These are phyloP conservation scores for Polyplosphaeria fusca DNA, from an alignment of 495 filamentous ascomycete genomes.

Conservation along the genomic window DNA sequence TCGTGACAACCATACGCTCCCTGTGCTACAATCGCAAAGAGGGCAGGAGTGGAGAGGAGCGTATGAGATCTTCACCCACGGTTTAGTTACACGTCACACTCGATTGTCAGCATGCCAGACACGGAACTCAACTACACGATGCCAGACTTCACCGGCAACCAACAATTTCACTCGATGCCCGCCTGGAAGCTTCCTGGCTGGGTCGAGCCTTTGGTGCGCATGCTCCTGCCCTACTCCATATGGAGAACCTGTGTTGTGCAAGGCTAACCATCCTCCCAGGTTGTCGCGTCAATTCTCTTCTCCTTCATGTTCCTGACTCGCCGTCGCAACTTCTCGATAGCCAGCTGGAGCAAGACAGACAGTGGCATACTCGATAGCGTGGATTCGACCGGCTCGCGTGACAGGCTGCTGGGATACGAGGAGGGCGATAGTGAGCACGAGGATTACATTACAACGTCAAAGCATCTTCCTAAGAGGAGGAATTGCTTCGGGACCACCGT, in stretches of 20 bases:
- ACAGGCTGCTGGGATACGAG: slow-evolving; percentile 41
- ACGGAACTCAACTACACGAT: background rate
- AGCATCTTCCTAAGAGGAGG: slow-evolving; percentile 48
- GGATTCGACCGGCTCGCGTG: slow-evolving; percentile 44
- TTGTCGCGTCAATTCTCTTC: slow-evolving; percentile 58
- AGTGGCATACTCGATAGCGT: slow-evolving; percentile 39
- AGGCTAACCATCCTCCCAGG: slow-evolving; percentile 40
- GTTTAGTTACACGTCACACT: background rate
- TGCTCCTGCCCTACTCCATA: background rate
- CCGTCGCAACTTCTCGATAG: slow-evolving; percentile 48
- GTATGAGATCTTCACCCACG: too few species aligned
- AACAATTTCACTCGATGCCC: slow-evolving; percentile 43
- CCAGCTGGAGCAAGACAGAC: slow-evolving; percentile 36
- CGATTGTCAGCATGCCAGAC: background rate
- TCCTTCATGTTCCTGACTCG: slow-evolving; percentile 56
- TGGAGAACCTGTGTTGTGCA: background rate
- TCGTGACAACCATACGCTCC: too few species aligned
- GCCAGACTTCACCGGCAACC: slow-evolving; percentile 5
- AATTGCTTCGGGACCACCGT: slow-evolving; percentile 48
- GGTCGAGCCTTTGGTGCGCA: slow-evolving; percentile 58
- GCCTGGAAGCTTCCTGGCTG: slow-evolving; percentile 53
- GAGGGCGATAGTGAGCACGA: slow-evolving; percentile 39
- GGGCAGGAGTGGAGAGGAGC: too few species aligned
- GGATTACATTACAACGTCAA: slow-evolving; percentile 33
- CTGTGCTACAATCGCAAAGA: too few species aligned